A percentile compares a stretch with the other conserved stretches of the same genome.
Evolutionary conservation across 495 filamentous ascomycete species (phyloP).

Genomic region (Penicillium antarcticum): DNA sequence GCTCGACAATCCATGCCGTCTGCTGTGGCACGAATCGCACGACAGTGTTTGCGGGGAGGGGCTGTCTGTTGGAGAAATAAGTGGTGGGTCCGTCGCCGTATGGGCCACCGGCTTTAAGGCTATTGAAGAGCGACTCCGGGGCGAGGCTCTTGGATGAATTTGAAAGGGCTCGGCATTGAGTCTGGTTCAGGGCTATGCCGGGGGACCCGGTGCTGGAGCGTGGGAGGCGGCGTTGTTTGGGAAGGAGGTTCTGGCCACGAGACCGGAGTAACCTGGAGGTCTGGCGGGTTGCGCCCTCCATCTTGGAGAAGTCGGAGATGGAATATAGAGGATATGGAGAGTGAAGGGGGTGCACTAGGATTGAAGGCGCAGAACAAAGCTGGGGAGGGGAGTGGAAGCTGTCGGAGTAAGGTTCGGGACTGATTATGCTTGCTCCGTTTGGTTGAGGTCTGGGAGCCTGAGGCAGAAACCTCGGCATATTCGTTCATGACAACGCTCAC

Average conservation of each 20-base stretch:
- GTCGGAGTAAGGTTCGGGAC: constrained; percentile 9
- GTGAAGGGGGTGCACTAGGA: neutral
- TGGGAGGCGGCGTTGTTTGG: constrained; percentile 18
- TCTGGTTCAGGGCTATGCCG: constrained; percentile 18
- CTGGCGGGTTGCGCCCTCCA: constrained; percentile 42
- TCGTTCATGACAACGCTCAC: too few species aligned
- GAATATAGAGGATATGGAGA: neutral
- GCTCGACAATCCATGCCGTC: constrained; percentile 98
- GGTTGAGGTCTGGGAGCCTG: constrained; percentile 17
- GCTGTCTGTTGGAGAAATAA: constrained; percentile 58
- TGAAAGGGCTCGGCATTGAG: constrained; percentile 33
- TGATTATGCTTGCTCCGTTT: constrained; percentile 16
- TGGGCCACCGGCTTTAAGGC: constrained; percentile 17
- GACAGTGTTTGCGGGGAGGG: constrained; percentile 87
- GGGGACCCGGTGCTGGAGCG: constrained; percentile 11
- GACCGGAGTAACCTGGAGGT: constrained; percentile 35
- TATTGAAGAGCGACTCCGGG: constrained; percentile 33
- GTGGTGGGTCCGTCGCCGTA: constrained; percentile 28
- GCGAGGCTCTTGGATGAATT: constrained; percentile 28
- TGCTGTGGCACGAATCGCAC: constrained; percentile 98
- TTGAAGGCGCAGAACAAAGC: constrained; percentile 8
- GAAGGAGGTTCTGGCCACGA: constrained; percentile 20
- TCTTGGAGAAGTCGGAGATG: constrained; percentile 14
- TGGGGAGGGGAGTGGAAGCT: constrained; percentile 17
- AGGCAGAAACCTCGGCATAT: constrained; percentile 16